Evolutionary conservation across 441 rosid genomes (phyloP).

Genomic region (Erodium trifolium): DNA sequence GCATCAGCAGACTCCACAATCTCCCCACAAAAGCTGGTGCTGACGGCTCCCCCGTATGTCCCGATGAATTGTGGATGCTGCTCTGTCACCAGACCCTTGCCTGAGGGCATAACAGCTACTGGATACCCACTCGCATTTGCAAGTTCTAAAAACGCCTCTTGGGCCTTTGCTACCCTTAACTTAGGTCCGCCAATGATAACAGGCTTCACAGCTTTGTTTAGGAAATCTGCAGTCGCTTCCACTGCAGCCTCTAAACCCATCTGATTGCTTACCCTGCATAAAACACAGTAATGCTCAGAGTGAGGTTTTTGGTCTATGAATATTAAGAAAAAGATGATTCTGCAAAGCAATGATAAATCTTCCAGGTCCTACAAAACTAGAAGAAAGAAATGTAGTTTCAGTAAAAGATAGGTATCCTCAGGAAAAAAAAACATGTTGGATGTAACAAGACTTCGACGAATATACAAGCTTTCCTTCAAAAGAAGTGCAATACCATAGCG

Average conservation of each 20-base stretch:
- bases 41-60: conserved; percentile 87
- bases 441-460: too few relatives aligned
- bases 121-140: conserved; percentile 79
- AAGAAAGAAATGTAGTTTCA: too few relatives aligned
- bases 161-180: conserved; percentile 54
- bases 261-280: conserved; percentile 16
- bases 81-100: conserved; percentile 76
- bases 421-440: too few relatives aligned
- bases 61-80: conserved; percentile 38
- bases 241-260: conserved; percentile 71
- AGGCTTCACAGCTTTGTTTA: conserved; percentile 84
- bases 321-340: too few relatives aligned
- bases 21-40: conserved; percentile 74
- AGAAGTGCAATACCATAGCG: too few relatives aligned
- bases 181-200: conserved; percentile 77
- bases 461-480: too few relatives aligned
- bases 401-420: too few relatives aligned
- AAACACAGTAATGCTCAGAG: too few relatives aligned
- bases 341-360: too few relatives aligned
- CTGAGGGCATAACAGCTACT: conserved; percentile 70
- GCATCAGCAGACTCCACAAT: conserved; percentile 89
- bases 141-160: conserved; percentile 51
- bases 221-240: conserved; percentile 63
- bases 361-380: too few relatives aligned
- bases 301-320: too few relatives aligned